These are phyloP conservation scores for Amylocarpus encephaloides DNA, from an alignment of 2,329 filamentous ascomycete genomes.

Conservation along the genomic window DNA sequence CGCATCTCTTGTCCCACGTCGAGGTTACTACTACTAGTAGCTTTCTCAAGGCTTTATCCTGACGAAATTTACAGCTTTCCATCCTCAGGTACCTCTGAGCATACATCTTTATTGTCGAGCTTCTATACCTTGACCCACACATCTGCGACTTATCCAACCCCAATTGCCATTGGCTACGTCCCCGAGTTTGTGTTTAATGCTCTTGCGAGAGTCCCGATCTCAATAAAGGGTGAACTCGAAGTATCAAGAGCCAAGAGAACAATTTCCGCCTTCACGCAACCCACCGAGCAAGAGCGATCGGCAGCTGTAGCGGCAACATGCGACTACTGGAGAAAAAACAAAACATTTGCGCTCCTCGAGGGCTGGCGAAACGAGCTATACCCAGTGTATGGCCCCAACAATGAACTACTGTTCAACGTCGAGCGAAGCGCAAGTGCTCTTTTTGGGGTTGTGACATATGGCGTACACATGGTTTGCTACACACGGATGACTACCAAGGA, in stretches of 20 bases:
- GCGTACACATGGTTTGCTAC: slow-evolving; percentile 76
- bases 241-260: slow-evolving; percentile 55
- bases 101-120: slow-evolving; percentile 48
- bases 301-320: slow-evolving; percentile 50
- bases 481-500: slow-evolving; percentile 34
- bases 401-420: slow-evolving; percentile 62
- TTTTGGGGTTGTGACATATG: slow-evolving; percentile 71
- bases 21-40: not conserved
- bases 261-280: slow-evolving; percentile 54
- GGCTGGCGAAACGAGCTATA: slow-evolving; percentile 80
- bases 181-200: slow-evolving; percentile 44
- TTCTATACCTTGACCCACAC: slow-evolving; percentile 63
- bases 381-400: slow-evolving; percentile 62
- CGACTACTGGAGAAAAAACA: slow-evolving; percentile 60
- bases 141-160: slow-evolving; percentile 6
- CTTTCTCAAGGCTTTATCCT: not conserved
- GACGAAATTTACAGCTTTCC: slow-evolving; percentile 57
- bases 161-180: slow-evolving; percentile 57
- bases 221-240: slow-evolving; percentile 51
- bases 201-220: slow-evolving; percentile 42
- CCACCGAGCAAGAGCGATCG: slow-evolving; percentile 58
- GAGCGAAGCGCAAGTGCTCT: slow-evolving; percentile 70
- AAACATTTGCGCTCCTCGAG: slow-evolving; percentile 65
- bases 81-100: slow-evolving; percentile 56
- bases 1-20: too few relatives aligned